Conservation (phyloP, 2,329 filamentous ascomycete species). For the Cladobotryum mycophilum region DNA sequence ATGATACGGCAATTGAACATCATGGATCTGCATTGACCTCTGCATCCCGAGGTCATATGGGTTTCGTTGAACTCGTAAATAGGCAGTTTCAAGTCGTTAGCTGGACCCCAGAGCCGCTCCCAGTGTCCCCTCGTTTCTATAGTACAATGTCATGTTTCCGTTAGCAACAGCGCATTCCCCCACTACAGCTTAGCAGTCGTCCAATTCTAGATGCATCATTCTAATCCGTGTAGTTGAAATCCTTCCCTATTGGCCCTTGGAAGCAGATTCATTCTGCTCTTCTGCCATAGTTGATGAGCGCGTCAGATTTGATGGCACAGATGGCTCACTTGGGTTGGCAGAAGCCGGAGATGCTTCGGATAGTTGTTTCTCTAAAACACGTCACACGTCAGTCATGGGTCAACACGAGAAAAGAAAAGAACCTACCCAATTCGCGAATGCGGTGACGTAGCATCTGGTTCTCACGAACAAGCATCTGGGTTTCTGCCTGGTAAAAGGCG, state of each 20-base stretch:
- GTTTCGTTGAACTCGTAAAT: too few relatives aligned
- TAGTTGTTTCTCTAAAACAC: slow-evolving; percentile 5
- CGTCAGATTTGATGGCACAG: slow-evolving; percentile 15
- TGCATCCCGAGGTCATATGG: too few relatives aligned
- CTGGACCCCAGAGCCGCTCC: too few relatives aligned
- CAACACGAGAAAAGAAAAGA: background rate
- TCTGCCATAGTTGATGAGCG: slow-evolving; percentile 8
- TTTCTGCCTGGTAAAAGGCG: slow-evolving; percentile 77
- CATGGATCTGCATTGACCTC: too few relatives aligned
- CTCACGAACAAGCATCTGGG: slow-evolving; percentile 68
- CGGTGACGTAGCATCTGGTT: slow-evolving; percentile 77
- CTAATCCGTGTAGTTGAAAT: too few relatives aligned
- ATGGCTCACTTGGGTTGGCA: slow-evolving; percentile 1
- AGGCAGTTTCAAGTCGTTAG: too few relatives aligned
- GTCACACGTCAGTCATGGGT: background rate
- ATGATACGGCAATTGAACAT: too few relatives aligned
- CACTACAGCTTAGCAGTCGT: background rate
- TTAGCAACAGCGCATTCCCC: too few relatives aligned
- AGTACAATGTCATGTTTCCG: too few relatives aligned
- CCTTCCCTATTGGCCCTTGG: background rate
- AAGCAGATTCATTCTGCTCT: slow-evolving; percentile 3
- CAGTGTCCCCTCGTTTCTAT: too few relatives aligned
- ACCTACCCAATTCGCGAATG: slow-evolving; percentile 64
- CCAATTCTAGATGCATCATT: background rate
- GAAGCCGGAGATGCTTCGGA: slow-evolving; percentile 3